Percentiles rank a stretch among this genome's conserved stretches.
Evolutionary conservation across 495 filamentous ascomycete species (phyloP).

Genomic region (Podospora anserina): DNA sequence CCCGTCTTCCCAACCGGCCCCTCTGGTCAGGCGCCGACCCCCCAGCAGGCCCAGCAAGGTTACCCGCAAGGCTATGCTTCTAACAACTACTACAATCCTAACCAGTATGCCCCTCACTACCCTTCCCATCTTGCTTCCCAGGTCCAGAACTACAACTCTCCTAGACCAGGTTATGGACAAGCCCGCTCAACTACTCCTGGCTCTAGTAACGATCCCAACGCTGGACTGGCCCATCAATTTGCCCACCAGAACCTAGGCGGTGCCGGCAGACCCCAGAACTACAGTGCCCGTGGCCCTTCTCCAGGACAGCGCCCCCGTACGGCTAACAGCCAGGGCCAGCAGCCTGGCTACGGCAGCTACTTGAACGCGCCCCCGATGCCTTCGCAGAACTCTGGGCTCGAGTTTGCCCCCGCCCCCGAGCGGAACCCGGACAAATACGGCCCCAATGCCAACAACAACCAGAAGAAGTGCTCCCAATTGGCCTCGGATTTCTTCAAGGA

Average conservation of each 20-base stretch:
- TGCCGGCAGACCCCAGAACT: conserved; percentile 61
- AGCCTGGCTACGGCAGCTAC: conserved; percentile 59
- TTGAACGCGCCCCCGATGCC: conserved; percentile 65
- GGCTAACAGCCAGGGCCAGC: conserved; percentile 61
- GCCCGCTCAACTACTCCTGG: conserved; percentile 52
- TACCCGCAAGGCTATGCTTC: conserved; percentile 37
- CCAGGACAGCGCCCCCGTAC: conserved; percentile 75
- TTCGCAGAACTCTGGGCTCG: conserved; percentile 41
- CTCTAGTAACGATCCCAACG: conserved; percentile 65
- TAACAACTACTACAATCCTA: conserved; percentile 34
- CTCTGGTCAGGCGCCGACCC: conserved; percentile 29
- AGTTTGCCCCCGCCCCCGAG: conserved; percentile 61
- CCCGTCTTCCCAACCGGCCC: conserved; percentile 58
- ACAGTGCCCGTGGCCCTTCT: conserved; percentile 62
- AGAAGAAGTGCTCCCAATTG: conserved; percentile 72
- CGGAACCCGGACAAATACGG: conserved; percentile 75
- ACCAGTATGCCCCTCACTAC: conserved; percentile 40
- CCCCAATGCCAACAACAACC: conserved; percentile 57
- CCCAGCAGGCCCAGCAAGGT: conserved; percentile 38
- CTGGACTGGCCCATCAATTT: conserved; percentile 90
- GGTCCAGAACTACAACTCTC: conserved; percentile 31
- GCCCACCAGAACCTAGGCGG: conserved; percentile 91
- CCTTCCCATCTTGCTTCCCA: conserved; percentile 31
- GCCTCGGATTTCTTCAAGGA: conserved; percentile 93
- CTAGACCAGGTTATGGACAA: conserved; percentile 52